Conservation (phyloP, 805 yeast genomes). For the Sugiyamaella chiloensis region DNA sequence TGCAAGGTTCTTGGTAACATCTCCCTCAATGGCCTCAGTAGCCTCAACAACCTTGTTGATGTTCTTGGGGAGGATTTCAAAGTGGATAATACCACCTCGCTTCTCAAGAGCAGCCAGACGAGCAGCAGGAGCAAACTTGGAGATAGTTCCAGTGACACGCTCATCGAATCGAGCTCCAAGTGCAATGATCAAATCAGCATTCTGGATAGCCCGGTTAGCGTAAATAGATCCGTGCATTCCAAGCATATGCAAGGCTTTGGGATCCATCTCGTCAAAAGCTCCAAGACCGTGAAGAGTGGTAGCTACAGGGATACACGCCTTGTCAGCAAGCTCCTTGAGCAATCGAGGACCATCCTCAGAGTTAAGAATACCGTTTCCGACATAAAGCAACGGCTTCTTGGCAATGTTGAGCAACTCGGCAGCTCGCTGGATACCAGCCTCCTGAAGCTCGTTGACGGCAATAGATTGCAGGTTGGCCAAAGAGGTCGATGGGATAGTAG, state of each 20-base stretch:
- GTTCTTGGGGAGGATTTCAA: conserved; percentile 94
- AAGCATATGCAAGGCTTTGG: conserved; percentile 88
- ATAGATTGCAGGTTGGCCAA: conserved; percentile 65
- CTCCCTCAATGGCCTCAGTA: conserved; percentile 96
- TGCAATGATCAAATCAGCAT: conserved; percentile 89
- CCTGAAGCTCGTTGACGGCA: conserved; percentile 70
- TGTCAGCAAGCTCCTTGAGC: conserved; percentile 81
- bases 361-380: conserved; percentile 86
- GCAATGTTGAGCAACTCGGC: conserved; percentile 78
- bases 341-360: conserved; percentile 74
- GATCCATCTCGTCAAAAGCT: conserved; percentile 87
- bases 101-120: conserved; percentile 80
- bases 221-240: conserved; percentile 98
- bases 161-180: conserved; percentile 98
- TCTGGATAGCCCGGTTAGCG: conserved; percentile 91
- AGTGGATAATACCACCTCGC: conserved; percentile 95
- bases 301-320: conserved; percentile 92
- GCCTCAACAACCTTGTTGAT: conserved; percentile 94
- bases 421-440: conserved; percentile 69
- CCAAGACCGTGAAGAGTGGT: conserved; percentile 94
- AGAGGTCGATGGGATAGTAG: conserved; percentile 58
- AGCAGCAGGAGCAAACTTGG: conserved; percentile 93
- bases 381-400: conserved; percentile 84
- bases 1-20: conserved; percentile 75
- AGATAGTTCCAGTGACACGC: conserved; percentile 86